Evolutionary conservation across 2,329 filamentous ascomycete species (phyloP).

Genomic region (Fusarium musae): DNA sequence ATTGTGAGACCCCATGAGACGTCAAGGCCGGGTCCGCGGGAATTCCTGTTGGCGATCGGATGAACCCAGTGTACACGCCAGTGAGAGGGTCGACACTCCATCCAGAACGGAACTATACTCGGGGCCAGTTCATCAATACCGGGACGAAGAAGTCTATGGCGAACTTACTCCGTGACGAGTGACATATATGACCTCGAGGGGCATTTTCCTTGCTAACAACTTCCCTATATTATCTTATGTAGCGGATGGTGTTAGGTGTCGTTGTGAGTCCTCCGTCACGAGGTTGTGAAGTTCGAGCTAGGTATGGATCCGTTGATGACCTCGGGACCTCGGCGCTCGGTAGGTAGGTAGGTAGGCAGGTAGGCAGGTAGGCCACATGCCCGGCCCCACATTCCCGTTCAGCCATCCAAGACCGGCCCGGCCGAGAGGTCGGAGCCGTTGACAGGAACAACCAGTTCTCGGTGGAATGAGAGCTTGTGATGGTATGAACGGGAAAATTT

Average conservation of each 20-base stretch:
- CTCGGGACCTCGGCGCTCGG: slow-evolving; percentile 35
- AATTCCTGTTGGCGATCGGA: slow-evolving; percentile 87
- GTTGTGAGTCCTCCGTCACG: background rate
- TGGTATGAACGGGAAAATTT: background rate
- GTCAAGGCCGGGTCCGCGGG: slow-evolving; percentile 89
- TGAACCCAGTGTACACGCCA: slow-evolving; percentile 78
- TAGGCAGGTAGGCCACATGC: slow-evolving; percentile 17
- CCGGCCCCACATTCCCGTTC: slow-evolving; percentile 27
- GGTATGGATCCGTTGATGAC: background rate
- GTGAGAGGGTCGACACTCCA: slow-evolving; percentile 87
- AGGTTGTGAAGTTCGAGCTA: background rate
- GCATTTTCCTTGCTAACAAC: slow-evolving; percentile 58
- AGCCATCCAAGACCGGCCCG: background rate
- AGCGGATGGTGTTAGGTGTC: background rate
- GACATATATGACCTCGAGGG: slow-evolving; percentile 78
- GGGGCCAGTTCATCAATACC: slow-evolving; percentile 29
- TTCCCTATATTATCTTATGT: background rate
- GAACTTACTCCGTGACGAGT: slow-evolving; percentile 77
- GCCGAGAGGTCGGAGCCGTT: slow-evolving; percentile 10
- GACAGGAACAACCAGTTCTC: background rate
- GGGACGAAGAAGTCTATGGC: background rate
- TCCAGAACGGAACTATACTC: slow-evolving; percentile 82
- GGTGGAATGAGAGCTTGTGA: background rate
- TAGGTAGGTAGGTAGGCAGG: background rate
- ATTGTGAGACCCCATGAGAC: slow-evolving; percentile 85